A percentile compares a stretch with the other conserved stretches of the same genome.
These are phyloP conservation scores for Sisymbrium altissimum DNA, from an alignment of 345 rosid genomes.

Conservation along the genomic window DNA sequence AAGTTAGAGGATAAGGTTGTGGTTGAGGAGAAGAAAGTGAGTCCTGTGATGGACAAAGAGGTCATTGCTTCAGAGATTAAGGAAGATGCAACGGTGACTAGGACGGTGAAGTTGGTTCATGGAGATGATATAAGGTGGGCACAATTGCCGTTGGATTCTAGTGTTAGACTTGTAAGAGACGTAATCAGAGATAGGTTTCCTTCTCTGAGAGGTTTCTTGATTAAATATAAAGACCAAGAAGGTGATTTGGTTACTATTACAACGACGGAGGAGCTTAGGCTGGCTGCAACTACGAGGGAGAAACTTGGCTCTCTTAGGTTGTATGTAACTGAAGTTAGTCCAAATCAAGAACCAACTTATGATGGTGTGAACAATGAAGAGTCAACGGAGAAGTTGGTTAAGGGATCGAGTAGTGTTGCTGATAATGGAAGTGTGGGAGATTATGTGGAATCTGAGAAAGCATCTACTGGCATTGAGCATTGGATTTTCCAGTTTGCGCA, in stretches of 20 bases:
- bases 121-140: constrained; percentile 97
- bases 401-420: constrained; percentile 30
- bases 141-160: constrained; percentile 62
- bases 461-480: constrained; percentile 50
- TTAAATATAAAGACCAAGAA: constrained; percentile 80
- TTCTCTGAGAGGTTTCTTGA: constrained; percentile 59
- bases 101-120: constrained; percentile 79
- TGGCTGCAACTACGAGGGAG: constrained; percentile 50
- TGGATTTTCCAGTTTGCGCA: constrained; percentile 92
- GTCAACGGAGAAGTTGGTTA: constrained; percentile 26
- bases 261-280: constrained; percentile 66
- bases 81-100: constrained; percentile 40
- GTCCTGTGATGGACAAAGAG: constrained; percentile 44
- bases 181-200: constrained; percentile 76
- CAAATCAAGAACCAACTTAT: constrained; percentile 76
- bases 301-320: constrained; percentile 64
- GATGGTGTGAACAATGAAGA: constrained; percentile 44
- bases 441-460: constrained; percentile 38
- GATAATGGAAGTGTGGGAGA: constrained; percentile 36
- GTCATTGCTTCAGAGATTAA: constrained; percentile 41
- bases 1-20: constrained; percentile 50
- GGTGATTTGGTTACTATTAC: constrained; percentile 94
- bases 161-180: constrained; percentile 65
- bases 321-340: constrained; percentile 64
- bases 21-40: constrained; percentile 40